Evolutionary conservation across 768 basidiomycete genomes (phyloP), one percentile per base, ranked within the genome.

Genomic region (Russula sp.): DNA sequence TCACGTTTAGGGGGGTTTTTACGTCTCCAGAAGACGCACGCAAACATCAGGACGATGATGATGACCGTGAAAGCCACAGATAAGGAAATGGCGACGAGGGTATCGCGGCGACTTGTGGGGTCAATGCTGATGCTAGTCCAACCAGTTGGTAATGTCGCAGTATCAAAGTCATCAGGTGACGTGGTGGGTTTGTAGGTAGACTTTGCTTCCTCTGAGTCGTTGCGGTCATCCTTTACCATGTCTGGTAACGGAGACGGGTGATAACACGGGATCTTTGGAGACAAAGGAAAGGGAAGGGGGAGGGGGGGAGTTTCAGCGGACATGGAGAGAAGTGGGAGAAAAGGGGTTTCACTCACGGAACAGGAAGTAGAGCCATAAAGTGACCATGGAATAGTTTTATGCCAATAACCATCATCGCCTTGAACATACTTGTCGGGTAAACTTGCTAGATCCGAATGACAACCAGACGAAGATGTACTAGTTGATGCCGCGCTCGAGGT

Each of bases 331-430:
- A 16, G 20, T 29, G 41, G 25, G 35, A 8, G 6, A 18, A 38
- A 53, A 29, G 22, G 2, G 11, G 13, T 2, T 32, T 14, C 35
- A 75, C 83, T 75, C 67, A 82, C 82, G n/a, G 74, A 62, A 69
- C 85, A 81, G 42, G 85, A 75, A 14, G 84, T 81, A n/a, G 83
- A 84, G n/a, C 88, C 88, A 66, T 85, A 88, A 42, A 88, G 73
- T 13, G 83, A 81, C 74, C 85, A 89, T 29, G 25, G 25, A 32
- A 54, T 35, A 13, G 64, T 60, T 58, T 69, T 69, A 45, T 65
- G 59, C 65, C 65, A 70, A 8, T 34, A 29, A 39, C 68, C 69
- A 58, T 70, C 69, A 11, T 43, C 47, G 36, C 60, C 67, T 32
- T 50, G 8, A 34, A 54, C 59, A 59, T 69, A 70, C 55, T 66